A percentile compares a stretch with the other conserved stretches of the same genome.
These are phyloP conservation scores for Aspergillus thermomutatus DNA, from an alignment of 2,329 filamentous ascomycete genomes.

Conservation along the genomic window DNA sequence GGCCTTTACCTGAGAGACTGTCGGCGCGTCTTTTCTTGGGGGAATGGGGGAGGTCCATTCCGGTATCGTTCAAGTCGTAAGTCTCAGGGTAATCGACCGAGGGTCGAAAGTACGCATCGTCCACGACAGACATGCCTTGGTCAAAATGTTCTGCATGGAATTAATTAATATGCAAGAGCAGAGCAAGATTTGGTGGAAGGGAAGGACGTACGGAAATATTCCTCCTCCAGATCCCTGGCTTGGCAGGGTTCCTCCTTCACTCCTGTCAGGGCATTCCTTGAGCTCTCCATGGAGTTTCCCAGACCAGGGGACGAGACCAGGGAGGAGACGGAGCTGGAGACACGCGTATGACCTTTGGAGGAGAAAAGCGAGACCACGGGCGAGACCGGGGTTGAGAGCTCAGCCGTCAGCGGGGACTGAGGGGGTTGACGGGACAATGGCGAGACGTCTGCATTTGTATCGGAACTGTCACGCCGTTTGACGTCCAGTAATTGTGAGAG, in stretches of 20 bases:
- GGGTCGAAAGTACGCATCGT: constrained; percentile 26
- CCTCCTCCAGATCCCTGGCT: constrained; percentile 50
- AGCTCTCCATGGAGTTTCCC: constrained; percentile 47
- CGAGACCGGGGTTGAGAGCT: constrained; percentile 38
- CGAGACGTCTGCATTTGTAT: constrained; percentile 20
- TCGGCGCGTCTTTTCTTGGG: constrained; percentile 53
- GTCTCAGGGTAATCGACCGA: constrained; percentile 29
- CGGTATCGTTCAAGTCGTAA: constrained; percentile 59
- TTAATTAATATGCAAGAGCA: constrained; percentile 8
- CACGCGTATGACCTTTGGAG: constrained; percentile 34
- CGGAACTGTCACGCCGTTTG: constrained; percentile 28
- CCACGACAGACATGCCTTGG: constrained; percentile 25
- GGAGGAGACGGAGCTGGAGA: constrained; percentile 72
- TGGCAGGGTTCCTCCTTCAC: constrained; percentile 78
- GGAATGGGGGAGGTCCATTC: constrained; percentile 56
- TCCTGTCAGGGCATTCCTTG: constrained; percentile 69
- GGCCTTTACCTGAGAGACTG: constrained; percentile 46
- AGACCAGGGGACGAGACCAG: constrained; percentile 59
- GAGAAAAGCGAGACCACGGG: constrained; percentile 42
- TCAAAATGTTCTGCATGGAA: constrained; percentile 34
- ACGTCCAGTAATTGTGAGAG: constrained; percentile 33
- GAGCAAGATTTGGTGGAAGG: constrained; percentile 12
- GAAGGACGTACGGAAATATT: constrained; percentile 69
- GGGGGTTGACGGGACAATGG: constrained; percentile 19
- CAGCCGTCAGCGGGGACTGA: constrained; percentile 30